Base-by-base conservation (phyloP, 1,284 basidiomycete species). In the Apiotrichum sp. region DNA sequence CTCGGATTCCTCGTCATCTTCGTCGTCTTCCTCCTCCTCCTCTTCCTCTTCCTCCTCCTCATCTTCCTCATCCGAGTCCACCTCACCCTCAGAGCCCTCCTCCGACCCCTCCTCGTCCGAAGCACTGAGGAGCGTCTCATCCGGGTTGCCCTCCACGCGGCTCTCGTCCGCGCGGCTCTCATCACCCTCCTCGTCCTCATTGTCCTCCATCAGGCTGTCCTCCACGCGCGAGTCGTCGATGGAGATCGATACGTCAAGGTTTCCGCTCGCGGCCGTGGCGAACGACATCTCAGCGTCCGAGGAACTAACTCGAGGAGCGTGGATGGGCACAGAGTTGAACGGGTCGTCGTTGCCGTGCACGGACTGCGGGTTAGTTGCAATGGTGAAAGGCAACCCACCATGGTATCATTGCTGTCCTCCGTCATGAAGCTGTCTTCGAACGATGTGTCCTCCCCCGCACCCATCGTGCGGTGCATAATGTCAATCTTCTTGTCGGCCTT, bases 401-500 rank as follows among this genome's bases (percentile, higher is more conserved):
- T 53, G 6, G 49, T 42, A 38, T 62, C 62, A 47, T 73, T 69
- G 7, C 66, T 58, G 16, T 47, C 48, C 11, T 42, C 48, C 8
- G 68, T 68, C 39, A 65, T 63, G 48, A 70, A 74, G 52, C 65
- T 71, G n/a, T 69, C 66, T 34, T 69, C 66, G 4, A 58, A 57
- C 34, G 63, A 64, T 22, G 55, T 58, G 42, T 55, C 53, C n/a
- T 55, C 62, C n/a, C n/a, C n/a, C 13, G 43, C n/a, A 0, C 51
- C 59, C 59, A 76, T 67, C 3, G 86, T 83, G 54, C 85, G 83
- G 57, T 89, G 87, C 52, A 95, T 77, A 81, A 95, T 88, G 70
- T 95, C 92, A 55, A 96, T 89, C 78, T 96, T 95, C 13, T 86
- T 86, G 68, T 95, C 89, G 58, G 86, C 89, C 72, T 91, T 93